Base-by-base conservation (phyloP, 225 moss, liverwort and hornwort species). In the Pseudoscleropodium purum region DNA sequence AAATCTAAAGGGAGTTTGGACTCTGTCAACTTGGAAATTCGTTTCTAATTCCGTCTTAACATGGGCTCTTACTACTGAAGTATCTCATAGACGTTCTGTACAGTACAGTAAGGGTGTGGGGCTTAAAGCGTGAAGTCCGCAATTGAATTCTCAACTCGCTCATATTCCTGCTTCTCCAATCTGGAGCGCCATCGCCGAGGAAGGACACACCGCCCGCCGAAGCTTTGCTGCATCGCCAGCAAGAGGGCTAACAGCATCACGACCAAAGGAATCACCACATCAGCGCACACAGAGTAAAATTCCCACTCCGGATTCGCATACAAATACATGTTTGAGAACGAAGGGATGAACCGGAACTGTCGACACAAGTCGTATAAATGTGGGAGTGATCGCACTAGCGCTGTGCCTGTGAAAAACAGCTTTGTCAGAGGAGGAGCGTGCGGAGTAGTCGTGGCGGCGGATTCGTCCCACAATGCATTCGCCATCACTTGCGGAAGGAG, bases 281-380 rank as follows among this genome's bases (percentile, higher is more conserved):
- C 95, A 26, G 92, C 92, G 19, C 84, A 54, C 24, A 89, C 59
- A 23, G 90, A 89, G 91, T 91, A 95, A 52, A 92, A 91, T 34
- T 91, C 93, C 93, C 92, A 91, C n/a, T 92, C 86, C 27, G 91
- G 93, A 70, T 92, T 92, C 3, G 90, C 93, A 25, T 92, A 94
- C 64, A 69, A 26, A 31, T 91, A 92, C 45, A 41, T 76, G 49
- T 51, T 59, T 18, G 63, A 16, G 60, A 49, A 57, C 26, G 66
- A 33, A 8, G 93, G 90, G 36, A 92, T 84, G 56, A 89, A 89
- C 37, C 82, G 73, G 18, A 89, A 90, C n/a, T 62, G 87, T 54
- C 92, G 88, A 45, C 85, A 67, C 11, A 93, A 89, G 75, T 95
- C 92, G 59, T 92, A 93, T 7, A 94, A 14, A 67, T 95, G 95